Evolutionary conservation across 805 yeast genomes (phyloP).

Genomic region (Ogataea trehalophila): DNA sequence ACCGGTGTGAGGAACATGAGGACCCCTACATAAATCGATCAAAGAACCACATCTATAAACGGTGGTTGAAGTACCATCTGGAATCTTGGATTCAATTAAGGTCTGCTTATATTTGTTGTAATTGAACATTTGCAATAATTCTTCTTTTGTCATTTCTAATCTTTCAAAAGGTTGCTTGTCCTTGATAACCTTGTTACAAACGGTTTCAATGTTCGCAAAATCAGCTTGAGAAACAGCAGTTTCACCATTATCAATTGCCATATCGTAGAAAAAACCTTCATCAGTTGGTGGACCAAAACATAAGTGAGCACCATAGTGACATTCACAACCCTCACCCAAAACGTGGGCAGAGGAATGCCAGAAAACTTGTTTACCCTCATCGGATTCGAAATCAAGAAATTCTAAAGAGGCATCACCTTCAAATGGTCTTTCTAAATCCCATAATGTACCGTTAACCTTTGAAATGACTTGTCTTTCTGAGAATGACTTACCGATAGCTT

Average conservation of each 20-base stretch:
- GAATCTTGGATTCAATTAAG: constrained; percentile 80
- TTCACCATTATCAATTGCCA: constrained; percentile 76
- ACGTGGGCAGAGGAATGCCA: constrained; percentile 99
- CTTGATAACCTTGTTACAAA: constrained; percentile 85
- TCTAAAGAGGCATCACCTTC: constrained; percentile 69
- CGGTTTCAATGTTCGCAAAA: constrained; percentile 77
- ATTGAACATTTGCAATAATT: constrained; percentile 84
- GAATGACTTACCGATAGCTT: constrained; percentile 78
- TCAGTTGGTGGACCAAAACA: constrained; percentile 95
- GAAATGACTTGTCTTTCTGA: constrained; percentile 87
- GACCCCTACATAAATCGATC: constrained; percentile 96
- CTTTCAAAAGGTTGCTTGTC: constrained; percentile 95
- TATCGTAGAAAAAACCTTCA: constrained; percentile 97
- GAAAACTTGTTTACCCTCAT: constrained; percentile 93
- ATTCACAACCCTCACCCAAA: constrained; percentile 96
- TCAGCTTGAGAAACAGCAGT: constrained; percentile 76
- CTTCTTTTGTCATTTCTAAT: constrained; percentile 86
- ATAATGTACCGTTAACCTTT: constrained; percentile 81
- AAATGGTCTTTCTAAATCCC: constrained; percentile 95
- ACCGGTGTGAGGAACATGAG: constrained; percentile 97
- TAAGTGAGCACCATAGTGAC: constrained; percentile 91
- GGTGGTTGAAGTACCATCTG: constrained; percentile 93
- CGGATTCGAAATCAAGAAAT: constrained; percentile 84
- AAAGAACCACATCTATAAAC: constrained; percentile 97
- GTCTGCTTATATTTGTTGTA: constrained; percentile 95